Conservation (phyloP, 345 rosid species). For the Dipteronia dyeriana region DNA sequence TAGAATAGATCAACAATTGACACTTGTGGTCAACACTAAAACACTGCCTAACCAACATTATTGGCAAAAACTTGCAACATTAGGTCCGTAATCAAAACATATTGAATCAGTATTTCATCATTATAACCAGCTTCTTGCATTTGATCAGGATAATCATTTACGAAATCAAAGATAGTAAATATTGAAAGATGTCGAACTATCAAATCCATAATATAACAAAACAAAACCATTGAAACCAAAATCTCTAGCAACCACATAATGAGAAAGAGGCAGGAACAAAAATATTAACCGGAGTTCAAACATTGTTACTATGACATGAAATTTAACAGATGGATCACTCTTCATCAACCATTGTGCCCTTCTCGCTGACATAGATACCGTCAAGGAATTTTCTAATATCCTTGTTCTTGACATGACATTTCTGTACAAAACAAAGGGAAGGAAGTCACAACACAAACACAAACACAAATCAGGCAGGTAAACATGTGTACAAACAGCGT, state of each 20-base stretch:
- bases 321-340: not conserved
- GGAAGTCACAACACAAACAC: not conserved
- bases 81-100: too few species aligned
- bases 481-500: too few species aligned
- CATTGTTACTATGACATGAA: slow-evolving; percentile 1
- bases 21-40: too few species aligned
- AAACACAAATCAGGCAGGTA: too few species aligned
- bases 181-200: not conserved
- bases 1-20: too few species aligned
- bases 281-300: not conserved
- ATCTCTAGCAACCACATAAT: not conserved
- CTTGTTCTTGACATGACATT: slow-evolving; percentile 16
- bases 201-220: not conserved
- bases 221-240: not conserved
- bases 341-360: slow-evolving; percentile 8
- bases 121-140: not conserved
- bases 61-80: too few species aligned
- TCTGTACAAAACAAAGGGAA: not conserved
- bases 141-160: not conserved
- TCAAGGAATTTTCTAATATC: slow-evolving; percentile 32
- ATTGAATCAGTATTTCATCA: not conserved
- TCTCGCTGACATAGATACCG: slow-evolving; percentile 25
- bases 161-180: not conserved
- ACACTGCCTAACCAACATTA: too few species aligned
- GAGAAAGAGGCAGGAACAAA: not conserved